These are phyloP conservation scores for Scutellaria barbata DNA, from an alignment of 257 asterid genomes.

Conservation along the genomic window DNA sequence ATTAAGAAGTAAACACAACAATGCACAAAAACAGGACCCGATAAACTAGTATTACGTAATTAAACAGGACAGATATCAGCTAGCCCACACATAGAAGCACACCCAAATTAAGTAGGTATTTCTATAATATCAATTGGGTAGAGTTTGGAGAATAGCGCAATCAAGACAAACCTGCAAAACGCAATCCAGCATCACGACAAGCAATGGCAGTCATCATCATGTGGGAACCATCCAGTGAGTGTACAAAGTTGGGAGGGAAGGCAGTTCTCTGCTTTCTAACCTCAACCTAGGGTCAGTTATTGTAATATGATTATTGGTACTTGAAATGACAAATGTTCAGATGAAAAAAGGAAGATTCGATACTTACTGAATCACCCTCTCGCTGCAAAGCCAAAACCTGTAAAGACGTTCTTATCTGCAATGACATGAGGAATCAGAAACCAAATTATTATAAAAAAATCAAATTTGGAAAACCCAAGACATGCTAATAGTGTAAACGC, in stretches of 20 bases:
- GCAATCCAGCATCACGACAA: slow-evolving; percentile 84
- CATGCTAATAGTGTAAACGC: background rate
- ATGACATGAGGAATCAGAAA: slow-evolving; percentile 29
- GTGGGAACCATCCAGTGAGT: slow-evolving; percentile 92
- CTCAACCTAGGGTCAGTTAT: slow-evolving; percentile 61
- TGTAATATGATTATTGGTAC: slow-evolving; percentile 27
- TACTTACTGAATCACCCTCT: slow-evolving; percentile 71
- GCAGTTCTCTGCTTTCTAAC: slow-evolving; percentile 88
- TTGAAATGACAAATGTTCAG: slow-evolving; percentile 28
- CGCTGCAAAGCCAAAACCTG: slow-evolving; percentile 91
- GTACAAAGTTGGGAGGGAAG: slow-evolving; percentile 97
- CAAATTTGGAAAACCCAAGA: background rate
- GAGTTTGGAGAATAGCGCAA: background rate
- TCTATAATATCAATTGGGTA: background rate
- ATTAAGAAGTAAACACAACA: too few relatives aligned
- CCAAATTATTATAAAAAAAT: background rate
- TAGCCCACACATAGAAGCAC: too few relatives aligned
- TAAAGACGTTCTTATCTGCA: slow-evolving; percentile 93
- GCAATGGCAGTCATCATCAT: slow-evolving; percentile 99
- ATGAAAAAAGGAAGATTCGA: slow-evolving; percentile 27
- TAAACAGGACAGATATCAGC: too few relatives aligned
- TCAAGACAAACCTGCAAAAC: slow-evolving; percentile 72
- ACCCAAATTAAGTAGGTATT: background rate
- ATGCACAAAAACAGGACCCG: too few relatives aligned
- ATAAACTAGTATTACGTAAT: too few relatives aligned